Evolutionary conservation across 2,329 filamentous ascomycete species (phyloP).

Genomic region (Trichoderma atrobrunneum): DNA sequence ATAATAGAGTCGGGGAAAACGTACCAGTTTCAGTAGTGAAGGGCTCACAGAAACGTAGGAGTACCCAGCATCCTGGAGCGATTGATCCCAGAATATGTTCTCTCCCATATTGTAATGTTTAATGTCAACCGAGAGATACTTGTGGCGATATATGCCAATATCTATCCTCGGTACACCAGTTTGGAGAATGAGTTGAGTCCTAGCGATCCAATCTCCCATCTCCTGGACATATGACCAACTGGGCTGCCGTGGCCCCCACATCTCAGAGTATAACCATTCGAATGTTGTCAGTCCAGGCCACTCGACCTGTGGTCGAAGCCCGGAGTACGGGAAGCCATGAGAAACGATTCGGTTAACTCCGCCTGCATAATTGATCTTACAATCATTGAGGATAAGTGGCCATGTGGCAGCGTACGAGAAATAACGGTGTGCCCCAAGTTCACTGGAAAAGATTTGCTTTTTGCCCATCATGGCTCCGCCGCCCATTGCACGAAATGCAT

Average conservation of each 20-base stretch:
- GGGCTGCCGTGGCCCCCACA: constrained; percentile 6
- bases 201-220: constrained; percentile 9
- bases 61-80: not conserved
- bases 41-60: constrained; percentile 10
- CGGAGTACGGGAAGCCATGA: not conserved
- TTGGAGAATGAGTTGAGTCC: constrained; percentile 2
- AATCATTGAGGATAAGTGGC: constrained; percentile 4
- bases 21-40: not conserved
- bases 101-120: constrained; percentile 2
- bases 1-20: not conserved
- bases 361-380: constrained; percentile 6
- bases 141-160: constrained; percentile 8
- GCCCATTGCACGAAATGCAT: constrained; percentile 4
- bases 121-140: constrained; percentile 6
- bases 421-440: constrained; percentile 4
- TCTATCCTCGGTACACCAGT: not conserved
- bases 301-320: not conserved
- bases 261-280: constrained; percentile 5
- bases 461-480: constrained; percentile 5
- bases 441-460: constrained; percentile 8
- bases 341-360: constrained; percentile 3
- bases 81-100: constrained; percentile 2
- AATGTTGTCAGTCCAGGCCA: constrained; percentile 7
- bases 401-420: not conserved
- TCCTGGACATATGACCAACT: constrained; percentile 3